Evolutionary conservation across 163 green algal species (phyloP), one percentile per base, ranked within the genome.

Genomic region (Chlamydomonas reinhardtii): DNA sequence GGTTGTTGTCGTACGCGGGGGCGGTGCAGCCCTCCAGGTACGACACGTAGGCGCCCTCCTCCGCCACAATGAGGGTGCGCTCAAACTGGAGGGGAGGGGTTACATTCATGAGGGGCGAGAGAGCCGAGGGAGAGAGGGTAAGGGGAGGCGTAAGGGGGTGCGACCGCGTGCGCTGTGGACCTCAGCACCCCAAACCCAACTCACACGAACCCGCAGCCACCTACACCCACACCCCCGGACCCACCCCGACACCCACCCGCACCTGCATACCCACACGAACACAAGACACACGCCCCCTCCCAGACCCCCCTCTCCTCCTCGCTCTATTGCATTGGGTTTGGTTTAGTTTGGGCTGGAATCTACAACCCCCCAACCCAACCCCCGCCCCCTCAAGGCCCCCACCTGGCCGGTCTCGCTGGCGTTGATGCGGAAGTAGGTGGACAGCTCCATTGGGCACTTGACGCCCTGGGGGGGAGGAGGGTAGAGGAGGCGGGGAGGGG

Each of bases 371-470:
- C n/a, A n/a, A n/a, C 34, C 69, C 16, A 11, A 2, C 69, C 52
- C 11, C 48, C 9, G 3, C 48, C 48, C 8, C 29, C 2, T n/a
- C 29, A 2, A 2, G 14, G 5, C 29, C 66, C 91, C 1, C 72
- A 94, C 94, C 94, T 99, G 97, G 0, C 98, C 98, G 8, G 96
- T 99, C 89, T 99, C 96, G n/a, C 89, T 91, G 31, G 96, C 97
- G 90, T 99, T 99, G 93, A 99, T 99, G 69, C 98, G 92, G 92
- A 99, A 99, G 94, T 99, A 99, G 11, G 98, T 99, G 43, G 95
- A 99, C 32, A 99, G 93, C 93, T 99, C 98, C 98, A 99, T 99
- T 25, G 98, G 98, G 56, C 90, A 98, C 32, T 92, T 92, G 16
- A 99, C 96, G 43, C 98, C 97, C 92, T 99, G 98, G n/a, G 76